Evolutionary conservation across 164 flowering plant species (phyloP).

Genomic region (Nelumbo lutea): DNA sequence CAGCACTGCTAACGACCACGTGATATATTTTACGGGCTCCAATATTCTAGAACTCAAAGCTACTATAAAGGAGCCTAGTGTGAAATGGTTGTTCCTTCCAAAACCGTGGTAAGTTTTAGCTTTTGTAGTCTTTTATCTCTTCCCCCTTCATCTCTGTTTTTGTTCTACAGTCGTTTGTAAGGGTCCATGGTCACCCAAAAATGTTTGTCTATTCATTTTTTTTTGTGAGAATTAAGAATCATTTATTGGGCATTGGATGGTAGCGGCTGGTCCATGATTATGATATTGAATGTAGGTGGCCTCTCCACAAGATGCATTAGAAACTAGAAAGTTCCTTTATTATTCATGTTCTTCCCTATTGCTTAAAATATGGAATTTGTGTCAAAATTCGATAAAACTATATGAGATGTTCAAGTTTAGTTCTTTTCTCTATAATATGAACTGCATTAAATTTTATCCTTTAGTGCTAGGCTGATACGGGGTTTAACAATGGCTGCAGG

Average conservation of each 20-base stretch:
- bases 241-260: background rate
- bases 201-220: background rate
- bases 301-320: too few species aligned
- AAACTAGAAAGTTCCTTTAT: too few species aligned
- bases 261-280: background rate
- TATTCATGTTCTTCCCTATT: too few species aligned
- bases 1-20: background rate
- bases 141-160: background rate
- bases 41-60: background rate
- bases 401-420: too few species aligned
- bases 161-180: background rate
- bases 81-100: background rate
- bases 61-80: background rate
- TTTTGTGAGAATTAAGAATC: constrained; percentile 1
- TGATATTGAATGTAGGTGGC: too few species aligned
- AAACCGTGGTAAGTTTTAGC: background rate
- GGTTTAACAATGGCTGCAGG: too few species aligned
- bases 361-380: too few species aligned
- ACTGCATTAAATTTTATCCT: too few species aligned
- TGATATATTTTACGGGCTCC: background rate
- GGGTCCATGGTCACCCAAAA: constrained; percentile 1
- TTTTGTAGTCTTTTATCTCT: background rate
- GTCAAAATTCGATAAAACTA: too few species aligned
- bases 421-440: too few species aligned
- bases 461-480: too few species aligned